Base-by-base conservation (phyloP, 2,329 filamentous ascomycete species). In the Epichloe sp. region DNA sequence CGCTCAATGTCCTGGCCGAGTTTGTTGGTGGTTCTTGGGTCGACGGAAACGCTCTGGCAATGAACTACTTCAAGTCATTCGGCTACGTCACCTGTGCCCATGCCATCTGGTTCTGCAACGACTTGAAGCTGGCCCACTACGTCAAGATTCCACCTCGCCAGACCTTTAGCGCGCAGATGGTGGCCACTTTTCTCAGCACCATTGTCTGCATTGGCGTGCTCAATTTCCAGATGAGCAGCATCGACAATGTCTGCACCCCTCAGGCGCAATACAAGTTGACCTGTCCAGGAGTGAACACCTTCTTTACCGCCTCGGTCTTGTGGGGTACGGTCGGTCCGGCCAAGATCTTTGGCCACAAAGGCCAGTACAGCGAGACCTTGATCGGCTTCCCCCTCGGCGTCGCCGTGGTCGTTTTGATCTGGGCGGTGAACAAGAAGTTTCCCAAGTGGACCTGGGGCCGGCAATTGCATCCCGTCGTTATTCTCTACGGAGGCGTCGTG, bases 121-220 rank as follows among this genome's bases (percentile, higher is more conserved):
- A 72, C 55, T 60, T 73, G 37, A 75, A 75, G 60, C 69, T 75
- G 14, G 72, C 71, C 8, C 72, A 75, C 55, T 80, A 80, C 62
- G 71, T 78, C 65, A 80, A 80, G 66, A 79, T 82, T 17, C 78
- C 79, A 5, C 79, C 79, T 0, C 72, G 75, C 11, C 72, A 79
- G 34, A 77, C 78, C 3, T 83, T 82, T 56, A 64, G 69, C 21
- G 78, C 77, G 1, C 79, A 82, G 62, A 76, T 82, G 59, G 65
- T 76, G 10, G 77, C 78, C 36, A 82, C 76, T 2, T 65, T 80
- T 19, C 63, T 78, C 19, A 75, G 73, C 46, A 76, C 72, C 1
- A 66, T 78, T 44, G 70, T 77, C 42, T 74, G 71, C 54, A 70
- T 72, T 3, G 73, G 70, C 14, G 70, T 78, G 1, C 61, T 73